A percentile compares a stretch with the other conserved stretches of the same genome.
phyloP scores from a whole-genome alignment of 148 eudicot species.

The Salicornia ramosissima region DNA sequence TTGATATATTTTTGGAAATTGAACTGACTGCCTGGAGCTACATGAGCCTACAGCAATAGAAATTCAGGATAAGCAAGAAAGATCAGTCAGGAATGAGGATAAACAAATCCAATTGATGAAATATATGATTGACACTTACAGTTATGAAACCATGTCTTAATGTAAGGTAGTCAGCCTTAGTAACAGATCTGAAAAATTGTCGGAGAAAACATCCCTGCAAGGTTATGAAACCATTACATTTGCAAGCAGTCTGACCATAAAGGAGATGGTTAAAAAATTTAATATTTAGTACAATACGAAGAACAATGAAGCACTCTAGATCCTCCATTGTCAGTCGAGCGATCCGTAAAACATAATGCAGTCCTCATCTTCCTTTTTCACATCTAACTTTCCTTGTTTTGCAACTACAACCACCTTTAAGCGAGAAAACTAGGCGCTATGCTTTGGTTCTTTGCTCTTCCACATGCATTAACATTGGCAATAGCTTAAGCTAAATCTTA shows the following conservation, averaged over 20 bases:
- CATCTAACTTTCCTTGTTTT: neutral
- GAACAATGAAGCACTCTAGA: neutral
- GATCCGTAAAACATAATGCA: neutral
- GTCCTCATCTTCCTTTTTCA: no score
- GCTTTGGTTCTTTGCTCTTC: neutral
- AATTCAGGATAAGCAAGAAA: neutral
- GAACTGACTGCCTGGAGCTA: slow-evolving; percentile 79
- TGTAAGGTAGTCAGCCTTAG: slow-evolving; percentile 77
- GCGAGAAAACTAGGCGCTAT: no score
- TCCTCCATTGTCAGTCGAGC: neutral
- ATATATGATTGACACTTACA: slow-evolving; percentile 40
- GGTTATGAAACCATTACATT: neutral
- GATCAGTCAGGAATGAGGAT: neutral
- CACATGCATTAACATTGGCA: neutral
- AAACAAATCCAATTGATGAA: neutral
- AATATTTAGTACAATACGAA: no score
- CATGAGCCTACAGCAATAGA: slow-evolving; percentile 51
- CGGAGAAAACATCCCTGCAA: slow-evolving; percentile 82
- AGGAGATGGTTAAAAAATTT: neutral
- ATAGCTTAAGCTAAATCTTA: neutral
- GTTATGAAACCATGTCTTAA: slow-evolving; percentile 82
- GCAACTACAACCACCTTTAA: neutral
- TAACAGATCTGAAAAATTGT: slow-evolving; percentile 81
- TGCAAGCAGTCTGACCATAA: neutral
- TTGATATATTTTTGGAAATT: slow-evolving; percentile 90